Percentiles rank a stretch among this genome's conserved stretches.
Evolutionary conservation across 2,329 filamentous ascomycete genomes (phyloP).

Genomic region (Diaporthe capsici): DNA sequence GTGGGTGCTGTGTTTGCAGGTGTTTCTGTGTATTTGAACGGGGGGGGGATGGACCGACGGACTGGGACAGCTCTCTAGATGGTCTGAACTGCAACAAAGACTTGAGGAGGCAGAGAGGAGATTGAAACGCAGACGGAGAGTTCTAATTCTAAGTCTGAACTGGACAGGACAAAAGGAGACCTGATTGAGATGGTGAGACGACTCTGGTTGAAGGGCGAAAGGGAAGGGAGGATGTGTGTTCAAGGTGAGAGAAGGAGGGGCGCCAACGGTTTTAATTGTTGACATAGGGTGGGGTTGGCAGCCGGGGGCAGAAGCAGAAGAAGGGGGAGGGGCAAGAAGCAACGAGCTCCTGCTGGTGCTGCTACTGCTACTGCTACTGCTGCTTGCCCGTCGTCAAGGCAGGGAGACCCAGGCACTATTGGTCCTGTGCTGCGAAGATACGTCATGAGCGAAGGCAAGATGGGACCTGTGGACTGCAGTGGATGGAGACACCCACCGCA

Average conservation of each 20-base stretch:
- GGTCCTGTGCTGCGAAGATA: slow-evolving; percentile 1
- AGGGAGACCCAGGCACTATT: not conserved
- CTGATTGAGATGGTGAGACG: not conserved
- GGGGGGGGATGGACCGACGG: not conserved
- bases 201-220: not conserved
- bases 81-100: slow-evolving; percentile 14
- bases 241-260: slow-evolving; percentile 18
- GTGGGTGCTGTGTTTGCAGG: not conserved
- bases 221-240: not conserved
- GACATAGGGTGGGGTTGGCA: slow-evolving; percentile 2
- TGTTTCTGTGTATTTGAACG: not conserved
- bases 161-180: slow-evolving; percentile 23
- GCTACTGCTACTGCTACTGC: not conserved
- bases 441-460: slow-evolving; percentile 32
- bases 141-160: slow-evolving; percentile 33
- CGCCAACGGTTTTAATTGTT: slow-evolving; percentile 23
- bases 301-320: not conserved
- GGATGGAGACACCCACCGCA: not conserved
- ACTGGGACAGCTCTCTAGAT: slow-evolving; percentile 5
- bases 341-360: not conserved
- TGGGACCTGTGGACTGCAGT: slow-evolving; percentile 18
- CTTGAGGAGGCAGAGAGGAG: not conserved
- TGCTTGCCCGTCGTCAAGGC: not conserved
- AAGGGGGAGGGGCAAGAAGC: slow-evolving; percentile 28
- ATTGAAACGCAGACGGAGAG: slow-evolving; percentile 22